These are phyloP conservation scores for Cystobasidium ongulense DNA, from an alignment of 768 basidiomycete species.

Conservation along the genomic window DNA sequence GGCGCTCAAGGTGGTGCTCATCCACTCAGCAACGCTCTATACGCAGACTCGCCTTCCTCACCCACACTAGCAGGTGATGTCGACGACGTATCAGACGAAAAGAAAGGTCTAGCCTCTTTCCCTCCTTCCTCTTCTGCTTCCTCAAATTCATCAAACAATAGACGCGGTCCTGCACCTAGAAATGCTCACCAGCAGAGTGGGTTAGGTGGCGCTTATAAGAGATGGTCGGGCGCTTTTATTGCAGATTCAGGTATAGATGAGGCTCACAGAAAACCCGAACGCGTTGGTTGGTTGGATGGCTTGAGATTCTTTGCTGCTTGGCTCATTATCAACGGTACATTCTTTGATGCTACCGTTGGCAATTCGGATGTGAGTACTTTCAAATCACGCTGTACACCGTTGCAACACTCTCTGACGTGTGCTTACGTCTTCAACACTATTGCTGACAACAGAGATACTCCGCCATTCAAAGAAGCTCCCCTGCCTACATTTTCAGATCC, in stretches of 20 bases:
- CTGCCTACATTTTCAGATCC: constrained; percentile 41
- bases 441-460: constrained; percentile 31
- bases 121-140: constrained; percentile 20
- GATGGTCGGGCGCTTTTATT: constrained; percentile 35
- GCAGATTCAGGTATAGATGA: constrained; percentile 39
- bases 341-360: constrained; percentile 38
- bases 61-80: constrained; percentile 39
- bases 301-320: constrained; percentile 37
- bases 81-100: constrained; percentile 35
- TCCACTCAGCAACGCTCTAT: constrained; percentile 42
- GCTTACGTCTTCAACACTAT: background rate
- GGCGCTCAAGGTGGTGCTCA: constrained; percentile 36
- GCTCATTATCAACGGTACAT: constrained; percentile 42
- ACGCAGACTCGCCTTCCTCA: constrained; percentile 36
- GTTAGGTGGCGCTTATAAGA: constrained; percentile 36
- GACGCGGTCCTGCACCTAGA: constrained; percentile 11
- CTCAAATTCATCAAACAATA: background rate
- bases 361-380: constrained; percentile 31
- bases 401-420: too few species aligned
- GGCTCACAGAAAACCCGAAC: constrained; percentile 38
- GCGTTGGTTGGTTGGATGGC: constrained; percentile 42
- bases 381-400: too few species aligned
- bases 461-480: constrained; percentile 40
- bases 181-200: constrained; percentile 14
- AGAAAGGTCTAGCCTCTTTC: constrained; percentile 32